Conservation (phyloP, 73 alveolate species). For the Blepharisma stoltei region DNA sequence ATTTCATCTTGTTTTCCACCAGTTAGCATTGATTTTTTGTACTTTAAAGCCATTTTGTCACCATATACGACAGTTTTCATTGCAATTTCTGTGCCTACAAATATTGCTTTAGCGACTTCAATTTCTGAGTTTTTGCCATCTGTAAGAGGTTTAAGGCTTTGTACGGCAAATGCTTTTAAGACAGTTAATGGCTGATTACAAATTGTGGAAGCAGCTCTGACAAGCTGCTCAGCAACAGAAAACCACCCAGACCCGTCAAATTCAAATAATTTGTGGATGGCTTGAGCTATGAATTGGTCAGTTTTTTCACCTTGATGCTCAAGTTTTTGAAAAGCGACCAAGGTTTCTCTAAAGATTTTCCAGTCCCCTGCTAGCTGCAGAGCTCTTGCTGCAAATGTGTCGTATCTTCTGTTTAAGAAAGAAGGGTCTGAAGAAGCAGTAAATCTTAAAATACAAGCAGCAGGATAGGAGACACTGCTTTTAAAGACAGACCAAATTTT, state of each 20-base stretch:
- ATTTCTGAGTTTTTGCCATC: conserved; percentile 30
- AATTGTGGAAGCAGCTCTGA: neutral
- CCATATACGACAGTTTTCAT: conserved; percentile 80
- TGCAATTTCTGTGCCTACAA: conserved; percentile 85
- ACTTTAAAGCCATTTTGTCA: conserved; percentile 67
- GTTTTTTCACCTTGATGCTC: conserved; percentile 30
- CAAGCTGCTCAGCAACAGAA: conserved; percentile 23
- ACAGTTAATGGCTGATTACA: neutral
- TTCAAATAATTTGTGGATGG: conserved; percentile 4
- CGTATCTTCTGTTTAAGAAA: neutral
- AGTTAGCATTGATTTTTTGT: conserved; percentile 39
- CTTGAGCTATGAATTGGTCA: neutral
- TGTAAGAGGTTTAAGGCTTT: neutral
- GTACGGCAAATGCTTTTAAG: neutral
- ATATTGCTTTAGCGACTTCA: conserved; percentile 75
- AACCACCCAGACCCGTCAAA: neutral
- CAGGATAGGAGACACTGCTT: neutral
- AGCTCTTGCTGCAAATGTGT: neutral
- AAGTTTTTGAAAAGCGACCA: neutral
- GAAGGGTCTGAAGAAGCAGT: neutral
- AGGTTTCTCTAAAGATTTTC: conserved; percentile 2
- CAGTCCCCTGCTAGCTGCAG: neutral
- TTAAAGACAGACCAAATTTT: conserved; percentile 10
- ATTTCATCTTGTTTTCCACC: conserved; percentile 56
- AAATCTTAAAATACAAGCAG: conserved; percentile 19